Conservation (phyloP, 2,329 filamentous ascomycete species). For the Talaromyces pinophilus region DNA sequence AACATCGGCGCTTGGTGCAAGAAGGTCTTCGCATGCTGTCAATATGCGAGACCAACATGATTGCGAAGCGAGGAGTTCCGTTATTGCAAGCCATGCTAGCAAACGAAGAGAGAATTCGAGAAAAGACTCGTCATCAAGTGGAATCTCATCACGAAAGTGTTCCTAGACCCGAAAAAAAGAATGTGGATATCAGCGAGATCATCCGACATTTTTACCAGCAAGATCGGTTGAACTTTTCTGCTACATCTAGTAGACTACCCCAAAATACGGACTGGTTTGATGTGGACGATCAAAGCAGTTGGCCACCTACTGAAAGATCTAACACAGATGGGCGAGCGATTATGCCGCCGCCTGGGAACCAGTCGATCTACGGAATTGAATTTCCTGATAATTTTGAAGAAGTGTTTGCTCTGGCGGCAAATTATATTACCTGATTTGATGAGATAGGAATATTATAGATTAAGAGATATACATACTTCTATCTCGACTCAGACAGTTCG, state of each 20-base stretch:
- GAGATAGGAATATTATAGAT: too few relatives aligned
- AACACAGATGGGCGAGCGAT: background rate
- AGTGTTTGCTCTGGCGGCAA: constrained; percentile 16
- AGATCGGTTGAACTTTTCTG: background rate
- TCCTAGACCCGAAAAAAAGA: background rate
- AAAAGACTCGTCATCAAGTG: background rate
- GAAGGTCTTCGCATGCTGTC: constrained; percentile 10
- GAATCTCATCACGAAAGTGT: background rate
- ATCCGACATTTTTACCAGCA: constrained; percentile 18
- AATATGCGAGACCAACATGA: constrained; percentile 19
- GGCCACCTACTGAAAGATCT: constrained; percentile 2
- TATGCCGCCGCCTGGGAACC: background rate
- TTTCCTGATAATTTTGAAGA: constrained; percentile 19
- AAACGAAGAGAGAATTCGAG: constrained; percentile 17
- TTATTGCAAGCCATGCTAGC: constrained; percentile 15
- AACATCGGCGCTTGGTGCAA: constrained; percentile 17
- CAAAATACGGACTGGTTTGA: background rate
- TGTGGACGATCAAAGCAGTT: background rate
- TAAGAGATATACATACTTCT: background rate
- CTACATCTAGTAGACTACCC: background rate
- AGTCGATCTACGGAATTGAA: constrained; percentile 8
- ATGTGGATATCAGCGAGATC: constrained; percentile 13
- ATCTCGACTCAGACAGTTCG: background rate
- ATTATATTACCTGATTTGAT: constrained; percentile 15
- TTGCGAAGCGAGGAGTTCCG: constrained; percentile 16